A percentile compares a stretch with the other conserved stretches of the same genome.
Evolutionary conservation across 768 basidiomycete genomes (phyloP).

Genomic region (Leccinum broughii): DNA sequence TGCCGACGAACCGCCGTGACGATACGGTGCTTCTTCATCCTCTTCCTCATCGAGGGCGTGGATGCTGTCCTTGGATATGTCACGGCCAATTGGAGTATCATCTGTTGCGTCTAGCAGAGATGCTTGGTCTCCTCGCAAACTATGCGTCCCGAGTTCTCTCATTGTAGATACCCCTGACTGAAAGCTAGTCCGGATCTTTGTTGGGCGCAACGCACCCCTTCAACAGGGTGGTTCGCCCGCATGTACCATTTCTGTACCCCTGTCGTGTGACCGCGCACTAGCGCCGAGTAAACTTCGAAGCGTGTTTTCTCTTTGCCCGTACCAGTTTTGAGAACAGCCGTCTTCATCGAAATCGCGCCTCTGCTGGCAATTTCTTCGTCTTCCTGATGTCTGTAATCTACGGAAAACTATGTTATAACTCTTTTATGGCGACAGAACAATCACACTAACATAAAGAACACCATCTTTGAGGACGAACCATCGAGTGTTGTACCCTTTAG

Average conservation of each 20-base stretch:
- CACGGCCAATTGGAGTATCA: slow-evolving; percentile 11
- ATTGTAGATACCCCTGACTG: slow-evolving; percentile 29
- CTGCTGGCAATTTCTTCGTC: slow-evolving; percentile 85
- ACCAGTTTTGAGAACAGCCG: slow-evolving; percentile 60
- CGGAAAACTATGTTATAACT: slow-evolving; percentile 5
- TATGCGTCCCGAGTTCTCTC: slow-evolving; percentile 26
- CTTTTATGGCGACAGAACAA: neutral
- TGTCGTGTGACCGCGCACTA: slow-evolving; percentile 45
- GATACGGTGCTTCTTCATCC: slow-evolving; percentile 33
- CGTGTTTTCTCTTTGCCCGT: slow-evolving; percentile 59
- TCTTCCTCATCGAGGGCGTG: slow-evolving; percentile 32
- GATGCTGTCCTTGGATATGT: slow-evolving; percentile 19
- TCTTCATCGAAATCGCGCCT: slow-evolving; percentile 87
- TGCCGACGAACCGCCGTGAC: slow-evolving; percentile 47
- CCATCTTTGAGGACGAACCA: slow-evolving; percentile 94
- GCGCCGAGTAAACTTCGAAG: slow-evolving; percentile 78
- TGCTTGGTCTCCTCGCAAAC: slow-evolving; percentile 25
- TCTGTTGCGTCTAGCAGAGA: slow-evolving; percentile 27
- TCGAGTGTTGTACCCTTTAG: slow-evolving; percentile 82
- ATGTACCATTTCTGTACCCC: slow-evolving; percentile 76
- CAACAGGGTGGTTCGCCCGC: slow-evolving; percentile 84
- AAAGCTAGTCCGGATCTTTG: slow-evolving; percentile 32
- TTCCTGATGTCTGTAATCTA: slow-evolving; percentile 83
- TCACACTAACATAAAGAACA: slow-evolving; percentile 68
- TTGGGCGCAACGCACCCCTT: slow-evolving; percentile 43